Conservation (phyloP, 768 basidiomycete species). For the Leccinum truebloodii region DNA sequence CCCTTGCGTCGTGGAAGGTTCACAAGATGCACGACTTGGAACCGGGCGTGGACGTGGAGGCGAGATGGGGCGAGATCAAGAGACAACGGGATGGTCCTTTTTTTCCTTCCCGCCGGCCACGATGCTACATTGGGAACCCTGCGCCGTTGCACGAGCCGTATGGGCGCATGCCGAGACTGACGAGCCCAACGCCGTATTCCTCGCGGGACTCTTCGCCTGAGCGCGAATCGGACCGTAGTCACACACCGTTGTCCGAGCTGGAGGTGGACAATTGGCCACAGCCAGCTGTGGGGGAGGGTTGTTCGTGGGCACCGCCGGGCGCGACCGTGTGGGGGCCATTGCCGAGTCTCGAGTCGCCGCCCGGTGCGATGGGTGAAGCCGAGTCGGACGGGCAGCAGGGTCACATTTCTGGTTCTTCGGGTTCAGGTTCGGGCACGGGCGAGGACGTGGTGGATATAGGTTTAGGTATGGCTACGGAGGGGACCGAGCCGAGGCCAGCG, state of each 20-base stretch:
- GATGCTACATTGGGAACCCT: slow-evolving; percentile 25
- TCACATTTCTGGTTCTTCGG: neutral
- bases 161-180: slow-evolving; percentile 17
- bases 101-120: neutral
- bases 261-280: slow-evolving; percentile 30
- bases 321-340: neutral
- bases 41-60: slow-evolving; percentile 9
- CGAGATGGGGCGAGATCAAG: neutral
- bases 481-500: neutral
- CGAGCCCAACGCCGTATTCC: slow-evolving; percentile 1
- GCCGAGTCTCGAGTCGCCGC: neutral
- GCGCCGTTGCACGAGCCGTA: slow-evolving; percentile 22
- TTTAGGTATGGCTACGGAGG: neutral
- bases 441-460: neutral
- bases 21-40: slow-evolving; percentile 25
- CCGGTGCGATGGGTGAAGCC: neutral
- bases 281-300: slow-evolving; percentile 34
- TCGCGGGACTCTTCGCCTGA: slow-evolving; percentile 3
- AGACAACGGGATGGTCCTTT: neutral
- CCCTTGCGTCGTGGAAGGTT: slow-evolving; percentile 27
- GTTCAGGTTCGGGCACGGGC: neutral
- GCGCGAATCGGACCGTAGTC: slow-evolving; percentile 13
- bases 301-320: slow-evolving; percentile 24
- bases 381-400: neutral
- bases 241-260: slow-evolving; percentile 12